Percentiles rank a stretch among this genome's conserved stretches.
Conservation (phyloP, 2,329 filamentous ascomycete genomes). For the Aspergillus ibericus region DNA sequence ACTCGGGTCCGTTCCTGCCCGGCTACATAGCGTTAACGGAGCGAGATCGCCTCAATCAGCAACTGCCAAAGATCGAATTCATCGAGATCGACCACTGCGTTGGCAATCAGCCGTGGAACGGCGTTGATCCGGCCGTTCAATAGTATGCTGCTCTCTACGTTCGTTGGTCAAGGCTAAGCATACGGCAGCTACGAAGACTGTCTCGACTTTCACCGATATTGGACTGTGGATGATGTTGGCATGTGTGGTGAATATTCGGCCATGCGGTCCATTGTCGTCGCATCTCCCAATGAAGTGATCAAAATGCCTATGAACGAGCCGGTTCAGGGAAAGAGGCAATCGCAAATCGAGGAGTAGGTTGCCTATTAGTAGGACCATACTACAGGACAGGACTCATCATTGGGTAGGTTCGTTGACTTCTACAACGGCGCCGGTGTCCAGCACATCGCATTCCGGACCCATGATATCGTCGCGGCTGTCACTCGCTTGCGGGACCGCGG, state of each 20-base stretch:
- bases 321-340: slow-evolving; percentile 77
- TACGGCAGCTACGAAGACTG: slow-evolving; percentile 69
- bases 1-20: slow-evolving; percentile 73
- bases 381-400: background rate
- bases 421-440: slow-evolving; percentile 84
- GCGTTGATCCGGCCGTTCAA: slow-evolving; percentile 64
- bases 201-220: slow-evolving; percentile 90
- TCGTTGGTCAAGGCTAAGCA: slow-evolving; percentile 16
- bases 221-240: slow-evolving; percentile 85
- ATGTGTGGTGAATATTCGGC: slow-evolving; percentile 89
- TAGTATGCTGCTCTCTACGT: slow-evolving; percentile 41
- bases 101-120: slow-evolving; percentile 89
- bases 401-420: slow-evolving; percentile 62
- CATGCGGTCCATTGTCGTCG: slow-evolving; percentile 82
- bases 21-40: slow-evolving; percentile 62
- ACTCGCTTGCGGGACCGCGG: slow-evolving; percentile 71
- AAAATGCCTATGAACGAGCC: slow-evolving; percentile 99
- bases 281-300: slow-evolving; percentile 74
- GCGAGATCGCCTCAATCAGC: slow-evolving; percentile 44
- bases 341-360: slow-evolving; percentile 80
- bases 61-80: slow-evolving; percentile 65
- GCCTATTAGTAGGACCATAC: background rate
- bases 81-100: slow-evolving; percentile 88
- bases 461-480: slow-evolving; percentile 72
- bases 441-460: slow-evolving; percentile 82